Percentiles rank a stretch among this genome's conserved stretches.
phyloP scores from a whole-genome alignment of 805 yeast genomes.

The Tanozyma kutaoensis region DNA sequence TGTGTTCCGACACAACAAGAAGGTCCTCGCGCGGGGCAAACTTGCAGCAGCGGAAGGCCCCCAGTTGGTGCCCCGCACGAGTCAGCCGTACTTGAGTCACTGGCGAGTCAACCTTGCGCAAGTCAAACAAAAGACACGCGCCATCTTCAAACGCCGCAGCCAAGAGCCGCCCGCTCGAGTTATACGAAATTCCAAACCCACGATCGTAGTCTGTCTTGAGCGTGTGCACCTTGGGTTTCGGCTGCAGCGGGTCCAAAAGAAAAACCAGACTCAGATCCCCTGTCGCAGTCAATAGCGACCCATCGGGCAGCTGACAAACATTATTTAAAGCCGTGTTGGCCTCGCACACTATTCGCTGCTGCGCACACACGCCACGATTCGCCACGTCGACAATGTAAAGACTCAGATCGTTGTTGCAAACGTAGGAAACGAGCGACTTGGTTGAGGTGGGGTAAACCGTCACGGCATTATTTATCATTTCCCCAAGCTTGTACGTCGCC shows the following conservation, averaged over 20 bases:
- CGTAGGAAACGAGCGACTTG: constrained; percentile 39
- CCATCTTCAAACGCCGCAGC: constrained; percentile 86
- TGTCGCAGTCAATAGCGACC: constrained; percentile 32
- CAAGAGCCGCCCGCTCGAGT: constrained; percentile 60
- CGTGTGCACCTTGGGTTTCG: constrained; percentile 16
- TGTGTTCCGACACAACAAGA: constrained; percentile 69
- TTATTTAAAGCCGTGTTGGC: constrained; percentile 63
- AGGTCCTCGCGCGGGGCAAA: constrained; percentile 62
- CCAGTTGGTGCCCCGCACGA: constrained; percentile 36
- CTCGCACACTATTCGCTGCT: constrained; percentile 29
- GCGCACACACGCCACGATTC: constrained; percentile 28
- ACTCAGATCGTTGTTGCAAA: constrained; percentile 75
- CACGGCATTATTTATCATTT: constrained; percentile 74
- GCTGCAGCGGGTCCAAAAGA: constrained; percentile 32
- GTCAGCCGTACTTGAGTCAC: constrained; percentile 46
- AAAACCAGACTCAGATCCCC: constrained; percentile 69
- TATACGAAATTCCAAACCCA: constrained; percentile 75
- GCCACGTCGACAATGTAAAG: constrained; percentile 52
- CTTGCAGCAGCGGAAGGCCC: constrained; percentile 54
- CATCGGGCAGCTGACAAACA: constrained; percentile 45
- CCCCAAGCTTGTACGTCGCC: constrained; percentile 52
- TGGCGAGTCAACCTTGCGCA: constrained; percentile 45
- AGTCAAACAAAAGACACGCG: constrained; percentile 59
- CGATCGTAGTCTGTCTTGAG: constrained; percentile 53
- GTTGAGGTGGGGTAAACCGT: constrained; percentile 28